Evolutionary conservation across 2,329 filamentous ascomycete species (phyloP).

Genomic region (Arthroderma sp.): DNA sequence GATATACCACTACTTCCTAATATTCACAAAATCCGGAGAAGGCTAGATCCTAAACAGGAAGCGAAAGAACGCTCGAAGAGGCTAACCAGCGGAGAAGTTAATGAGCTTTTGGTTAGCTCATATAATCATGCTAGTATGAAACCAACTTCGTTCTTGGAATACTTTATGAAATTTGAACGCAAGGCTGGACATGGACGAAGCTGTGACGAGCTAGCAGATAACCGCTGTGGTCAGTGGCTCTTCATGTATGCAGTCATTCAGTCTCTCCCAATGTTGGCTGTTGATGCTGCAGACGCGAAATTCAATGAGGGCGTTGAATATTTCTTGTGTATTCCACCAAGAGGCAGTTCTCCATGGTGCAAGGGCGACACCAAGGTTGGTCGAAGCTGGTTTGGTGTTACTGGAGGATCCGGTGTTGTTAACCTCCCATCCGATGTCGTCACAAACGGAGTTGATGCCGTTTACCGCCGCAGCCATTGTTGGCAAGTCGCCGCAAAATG

Average conservation of each 20-base stretch:
- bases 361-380: constrained; percentile 31
- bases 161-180: constrained; percentile 37
- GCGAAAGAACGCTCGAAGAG: constrained; percentile 56
- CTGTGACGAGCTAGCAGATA: constrained; percentile 32
- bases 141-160: constrained; percentile 34
- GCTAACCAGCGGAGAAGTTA: constrained; percentile 66
- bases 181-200: constrained; percentile 31
- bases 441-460: constrained; percentile 53
- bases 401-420: constrained; percentile 51
- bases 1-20: constrained; percentile 69
- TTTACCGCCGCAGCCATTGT: constrained; percentile 56
- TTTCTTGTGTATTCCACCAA: constrained; percentile 37
- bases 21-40: constrained; percentile 51
- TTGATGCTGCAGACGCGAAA: constrained; percentile 35
- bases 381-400: constrained; percentile 39
- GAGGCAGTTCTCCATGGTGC: constrained; percentile 37
- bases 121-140: constrained; percentile 63
- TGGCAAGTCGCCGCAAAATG: constrained; percentile 53
- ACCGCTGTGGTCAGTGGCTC: constrained; percentile 39
- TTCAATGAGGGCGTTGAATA: constrained; percentile 36
- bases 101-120: constrained; percentile 61
- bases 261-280: constrained; percentile 35
- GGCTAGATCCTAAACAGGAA: constrained; percentile 60
- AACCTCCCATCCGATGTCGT: constrained; percentile 51
- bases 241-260: constrained; percentile 40